Evolutionary conservation across 306 rosid species (phyloP), one percentile per base, ranked within the genome.

Genomic region (Acacia confusa): DNA sequence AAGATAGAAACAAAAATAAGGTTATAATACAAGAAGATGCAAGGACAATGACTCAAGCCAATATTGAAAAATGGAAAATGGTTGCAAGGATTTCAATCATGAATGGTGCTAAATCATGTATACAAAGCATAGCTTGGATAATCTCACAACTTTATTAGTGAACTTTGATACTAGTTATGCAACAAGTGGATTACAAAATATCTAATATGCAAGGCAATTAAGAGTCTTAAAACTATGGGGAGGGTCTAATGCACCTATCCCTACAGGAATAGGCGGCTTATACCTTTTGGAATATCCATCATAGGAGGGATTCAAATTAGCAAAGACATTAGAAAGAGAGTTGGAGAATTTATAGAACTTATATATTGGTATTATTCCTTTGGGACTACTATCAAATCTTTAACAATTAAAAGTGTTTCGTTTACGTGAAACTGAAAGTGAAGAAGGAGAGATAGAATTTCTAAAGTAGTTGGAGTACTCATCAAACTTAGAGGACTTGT

Each of bases 231-330:
- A 50, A 17, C 57, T 50, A 50, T 0, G 4, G 5, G 7, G 9
- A 1, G 2, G 6, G 57, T 0, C 0, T 5, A 17, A 4, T 17
- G 22, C 17, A 17, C 0, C 22, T 30, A 30, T 30, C 3, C 0
- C 0, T 0, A 4, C 7, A 50, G 57, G 4, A 17, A 16, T 50
- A 16, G 57, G 22, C 5, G 22, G n/a, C n/a, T 15, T 50, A 17
- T 17, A 4, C 17, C 57, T 16, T 17, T 17, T 50, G 1, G 57
- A 50, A 17, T 50, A 50, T 6, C 3, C 17, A 0, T 50, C 57
- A 50, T 4, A 5, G 22, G 0, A 0, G 2, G 8, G 2, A 1
- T 0, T 3, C 8, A 0, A 15, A 2, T 47, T 15, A 15, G 3
- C 4, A 0, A 1, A 50, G 5, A 9, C 22, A 50, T 50, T n/a